A percentile compares a stretch with the other conserved stretches of the same genome.
Conservation (phyloP, 2,329 filamentous ascomycete species). For the Beauveria medogensis region DNA sequence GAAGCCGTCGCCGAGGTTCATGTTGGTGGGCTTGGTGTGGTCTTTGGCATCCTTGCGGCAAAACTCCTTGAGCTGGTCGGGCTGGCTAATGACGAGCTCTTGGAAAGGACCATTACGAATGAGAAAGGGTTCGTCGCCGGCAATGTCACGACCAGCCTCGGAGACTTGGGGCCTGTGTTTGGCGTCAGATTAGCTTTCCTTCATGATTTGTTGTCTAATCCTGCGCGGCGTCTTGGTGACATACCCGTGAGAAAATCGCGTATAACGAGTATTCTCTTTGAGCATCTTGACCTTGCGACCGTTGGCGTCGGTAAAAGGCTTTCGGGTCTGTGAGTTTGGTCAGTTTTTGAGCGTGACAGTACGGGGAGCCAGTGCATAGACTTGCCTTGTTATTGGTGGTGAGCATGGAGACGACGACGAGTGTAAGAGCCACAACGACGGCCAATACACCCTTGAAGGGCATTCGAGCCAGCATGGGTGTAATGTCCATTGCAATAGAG, state of each 20-base stretch:
- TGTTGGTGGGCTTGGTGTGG: background rate
- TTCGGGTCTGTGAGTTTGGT: background rate
- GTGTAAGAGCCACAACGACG: background rate
- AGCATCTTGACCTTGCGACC: background rate
- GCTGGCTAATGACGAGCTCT: background rate
- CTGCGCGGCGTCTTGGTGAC: background rate
- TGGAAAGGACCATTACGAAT: background rate
- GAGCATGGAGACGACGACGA: background rate
- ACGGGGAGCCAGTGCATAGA: background rate
- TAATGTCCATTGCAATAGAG: background rate
- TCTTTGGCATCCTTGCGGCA: background rate
- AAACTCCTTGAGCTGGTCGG: background rate
- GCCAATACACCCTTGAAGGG: background rate
- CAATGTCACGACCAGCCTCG: background rate
- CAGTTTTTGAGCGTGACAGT: background rate
- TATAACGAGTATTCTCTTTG: background rate
- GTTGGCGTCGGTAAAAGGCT: background rate
- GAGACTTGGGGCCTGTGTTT: background rate
- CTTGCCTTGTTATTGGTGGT: background rate
- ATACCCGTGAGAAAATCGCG: background rate
- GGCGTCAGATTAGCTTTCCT: background rate
- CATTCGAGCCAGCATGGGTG: background rate
- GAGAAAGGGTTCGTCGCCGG: background rate
- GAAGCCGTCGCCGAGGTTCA: background rate
- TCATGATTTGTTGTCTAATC: background rate